phyloP scores from a whole-genome alignment of 1,284 basidiomycete genomes.

The Ustilago vetiveriae region DNA sequence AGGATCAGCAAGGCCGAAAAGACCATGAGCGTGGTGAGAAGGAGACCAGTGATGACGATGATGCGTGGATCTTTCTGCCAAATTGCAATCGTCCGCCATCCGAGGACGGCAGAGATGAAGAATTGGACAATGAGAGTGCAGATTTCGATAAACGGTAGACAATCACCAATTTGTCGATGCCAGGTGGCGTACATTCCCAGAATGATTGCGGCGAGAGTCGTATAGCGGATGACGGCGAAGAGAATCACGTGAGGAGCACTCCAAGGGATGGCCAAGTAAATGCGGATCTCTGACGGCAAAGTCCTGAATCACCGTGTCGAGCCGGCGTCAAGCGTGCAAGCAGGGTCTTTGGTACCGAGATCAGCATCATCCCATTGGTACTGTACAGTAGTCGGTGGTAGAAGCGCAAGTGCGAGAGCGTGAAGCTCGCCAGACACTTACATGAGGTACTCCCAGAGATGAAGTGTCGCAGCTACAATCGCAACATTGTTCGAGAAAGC shows the following conservation, averaged over 20 bases:
- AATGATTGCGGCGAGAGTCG: conserved; percentile 34
- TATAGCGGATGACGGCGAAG: conserved; percentile 52
- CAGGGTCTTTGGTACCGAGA: not conserved
- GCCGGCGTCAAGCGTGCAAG: not conserved
- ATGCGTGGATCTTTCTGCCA: conserved; percentile 53
- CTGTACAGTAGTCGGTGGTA: no score
- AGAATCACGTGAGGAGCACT: conserved; percentile 42
- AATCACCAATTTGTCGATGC: conserved; percentile 15
- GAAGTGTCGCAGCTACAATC: conserved; percentile 26
- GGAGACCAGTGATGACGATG: conserved; percentile 30
- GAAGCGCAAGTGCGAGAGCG: no score
- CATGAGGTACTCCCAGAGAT: conserved; percentile 40
- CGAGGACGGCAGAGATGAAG: conserved; percentile 42
- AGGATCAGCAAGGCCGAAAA: conserved; percentile 45
- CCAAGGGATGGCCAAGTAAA: conserved; percentile 23
- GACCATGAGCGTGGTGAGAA: conserved; percentile 40
- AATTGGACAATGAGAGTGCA: conserved; percentile 50
- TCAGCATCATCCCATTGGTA: no score
- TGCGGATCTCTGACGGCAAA: conserved; percentile 23
- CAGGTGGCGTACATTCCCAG: conserved; percentile 43
- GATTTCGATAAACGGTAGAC: conserved; percentile 38
- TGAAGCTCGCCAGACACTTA: no score
- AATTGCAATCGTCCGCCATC: conserved; percentile 58
- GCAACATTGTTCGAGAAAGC: conserved; percentile 15
- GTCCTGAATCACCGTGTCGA: conserved; percentile 11